phyloP scores from a whole-genome alignment of 805 yeast genomes.

The Monosporozyma siamensis region DNA sequence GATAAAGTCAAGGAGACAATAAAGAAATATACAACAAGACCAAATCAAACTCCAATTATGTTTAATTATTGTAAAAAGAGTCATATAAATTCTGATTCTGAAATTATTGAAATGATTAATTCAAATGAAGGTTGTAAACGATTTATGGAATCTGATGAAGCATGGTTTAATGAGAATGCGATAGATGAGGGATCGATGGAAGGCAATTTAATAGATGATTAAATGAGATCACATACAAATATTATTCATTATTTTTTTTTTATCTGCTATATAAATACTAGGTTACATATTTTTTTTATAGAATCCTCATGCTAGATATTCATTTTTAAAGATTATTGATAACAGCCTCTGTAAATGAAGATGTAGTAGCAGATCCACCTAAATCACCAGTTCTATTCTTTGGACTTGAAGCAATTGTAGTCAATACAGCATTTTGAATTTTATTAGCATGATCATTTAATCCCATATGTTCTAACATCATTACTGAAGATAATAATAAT shows the following conservation, averaged over 20 bases:
- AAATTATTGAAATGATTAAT: constrained; percentile 11
- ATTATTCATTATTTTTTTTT: no score
- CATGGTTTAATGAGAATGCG: constrained; percentile 1
- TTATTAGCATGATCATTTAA: constrained; percentile 70
- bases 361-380: constrained; percentile 83
- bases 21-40: constrained; percentile 16
- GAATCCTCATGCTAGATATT: no score
- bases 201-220: neutral
- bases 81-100: constrained; percentile 13
- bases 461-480: constrained; percentile 99
- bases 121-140: constrained; percentile 17
- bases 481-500: constrained; percentile 84
- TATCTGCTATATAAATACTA: no score
- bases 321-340: constrained; percentile 45
- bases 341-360: constrained; percentile 86
- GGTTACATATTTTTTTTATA: no score
- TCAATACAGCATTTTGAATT: constrained; percentile 78
- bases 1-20: constrained; percentile 17
- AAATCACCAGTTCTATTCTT: constrained; percentile 90
- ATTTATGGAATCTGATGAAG: constrained; percentile 17
- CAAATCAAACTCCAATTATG: constrained; percentile 27
- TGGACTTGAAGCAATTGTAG: constrained; percentile 89
- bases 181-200: neutral
- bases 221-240: no score
- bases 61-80: constrained; percentile 19